A percentile compares a stretch with the other conserved stretches of the same genome.
Conservation (phyloP, 768 basidiomycete species). For the Suillus sp. region DNA sequence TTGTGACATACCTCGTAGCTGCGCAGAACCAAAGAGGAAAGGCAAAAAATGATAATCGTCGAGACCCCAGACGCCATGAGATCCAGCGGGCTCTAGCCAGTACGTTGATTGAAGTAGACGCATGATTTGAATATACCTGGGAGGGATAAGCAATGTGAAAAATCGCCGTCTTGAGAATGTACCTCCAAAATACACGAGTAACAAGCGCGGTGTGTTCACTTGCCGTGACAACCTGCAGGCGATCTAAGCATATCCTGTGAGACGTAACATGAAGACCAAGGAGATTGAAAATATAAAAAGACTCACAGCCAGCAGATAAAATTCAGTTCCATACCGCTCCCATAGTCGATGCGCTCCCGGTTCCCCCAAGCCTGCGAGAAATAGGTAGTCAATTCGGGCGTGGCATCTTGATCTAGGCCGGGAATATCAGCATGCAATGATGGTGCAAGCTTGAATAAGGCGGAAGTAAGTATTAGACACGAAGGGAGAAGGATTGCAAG, state of each 20-base stretch:
- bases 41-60: constrained; percentile 97
- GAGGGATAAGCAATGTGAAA: background rate
- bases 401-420: constrained; percentile 55
- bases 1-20: constrained; percentile 54
- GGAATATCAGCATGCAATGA: constrained; percentile 61
- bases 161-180: constrained; percentile 15
- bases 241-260: constrained; percentile 76
- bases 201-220: constrained; percentile 78
- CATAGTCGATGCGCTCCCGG: constrained; percentile 91
- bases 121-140: constrained; percentile 76
- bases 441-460: constrained; percentile 46
- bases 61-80: constrained; percentile 97
- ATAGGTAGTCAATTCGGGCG: constrained; percentile 75
- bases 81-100: constrained; percentile 98
- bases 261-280: background rate
- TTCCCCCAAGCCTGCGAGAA: constrained; percentile 92
- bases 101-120: constrained; percentile 88
- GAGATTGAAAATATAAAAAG: too few species aligned
- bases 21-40: constrained; percentile 85
- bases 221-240: constrained; percentile 61
- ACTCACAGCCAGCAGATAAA: constrained; percentile 95
- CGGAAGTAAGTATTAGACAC: constrained; percentile 2
- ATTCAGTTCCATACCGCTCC: constrained; percentile 99
- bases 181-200: constrained; percentile 89
- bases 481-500: background rate